Base-by-base conservation (phyloP, 2,329 filamentous ascomycete species). In the Fusarium nisikadoi region DNA sequence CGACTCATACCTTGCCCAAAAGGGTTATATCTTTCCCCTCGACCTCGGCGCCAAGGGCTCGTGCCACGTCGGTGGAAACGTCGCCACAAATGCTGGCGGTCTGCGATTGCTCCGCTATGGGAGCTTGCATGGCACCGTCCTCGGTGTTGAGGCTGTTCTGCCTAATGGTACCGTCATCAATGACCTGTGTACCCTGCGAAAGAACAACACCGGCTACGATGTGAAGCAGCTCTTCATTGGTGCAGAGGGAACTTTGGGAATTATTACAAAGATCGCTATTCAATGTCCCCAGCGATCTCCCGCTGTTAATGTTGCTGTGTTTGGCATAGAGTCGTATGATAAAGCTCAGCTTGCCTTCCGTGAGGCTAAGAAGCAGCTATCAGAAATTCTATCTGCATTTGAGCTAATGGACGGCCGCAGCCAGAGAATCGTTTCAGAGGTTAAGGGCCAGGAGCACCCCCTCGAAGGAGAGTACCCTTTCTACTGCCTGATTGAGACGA, bases 171-270 rank as follows among this genome's bases (percentile, higher is more conserved):
- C 94, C 11, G 89, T 99, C 75, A 87, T 99, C 49, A 91, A 98
- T 76, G 94, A 98, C 76, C 90, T 99, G 36, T 92, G 90, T 75
- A 95, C 89, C 66, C 86, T 99, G 64, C 91, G 96, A 74, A 99
- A 99, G 87, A 98, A 99, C 87, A 99, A 99, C 85, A 99, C 96
- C 4, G 96, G 96, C 33, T 99, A 98, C 83, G 97, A 99, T 80
- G 83, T 98, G 63, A 98, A 98, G 86, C 95, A 98, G 83, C 88
- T 98, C 39, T 98, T 99, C 81, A 97, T 99, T 77, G 96, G 96
- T 49, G 93, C 91, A 36, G 96, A 99, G 82, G 96, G 96, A 29
- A 98, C 96, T 9, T 92, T 98, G 71, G 96, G 96, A 58, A 93
- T 98, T 77, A 93, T 99, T 77, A 99, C 96, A 23, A 95, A 90